Evolutionary conservation across 306 rosid genomes (phyloP), one percentile per base, ranked within the genome.

Genomic region (Argentina anserina): DNA sequence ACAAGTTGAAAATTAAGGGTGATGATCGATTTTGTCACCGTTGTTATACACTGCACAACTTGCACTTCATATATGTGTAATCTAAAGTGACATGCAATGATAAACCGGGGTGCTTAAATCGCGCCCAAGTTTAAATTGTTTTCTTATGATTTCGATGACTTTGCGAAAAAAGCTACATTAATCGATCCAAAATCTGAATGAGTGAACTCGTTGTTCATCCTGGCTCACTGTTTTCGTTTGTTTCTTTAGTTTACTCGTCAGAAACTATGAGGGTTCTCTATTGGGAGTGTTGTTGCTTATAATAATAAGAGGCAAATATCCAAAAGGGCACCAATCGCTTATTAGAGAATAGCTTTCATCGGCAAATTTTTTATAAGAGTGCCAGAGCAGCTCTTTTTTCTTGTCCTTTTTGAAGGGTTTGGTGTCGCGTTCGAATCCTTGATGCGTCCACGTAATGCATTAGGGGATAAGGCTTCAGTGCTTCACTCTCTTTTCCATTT

Each of bases 371-470:
- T 33, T 33, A 33, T 2, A 5, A 0, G 36, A 33, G 36, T 33
- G 36, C 3, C 36, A 33, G 36, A 33, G 52, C 52, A 25, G 28
- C 53, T 40, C 18, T 33, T 64, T 14, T 0, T 55, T 13, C 33
- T 70, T 23, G 74, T 52, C 74, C 17, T 26, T 71, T 40, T 53
- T 50, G 62, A 71, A 4, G 7, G 18, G 40, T 37, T 71, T 26
- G 39, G 66, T 71, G 75, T 55, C 18, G 18, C 18, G 5, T 8
- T 25, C 7, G 67, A 72, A 41, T 72, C 75, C 67, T 1, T 41
- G 2, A 9, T 43, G 29, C 17, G 23, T 72, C 67, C 75, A 72
- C 67, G 43, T 72, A 28, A 20, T 41, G 28, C 36, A 56, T 58
- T 72, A 58, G 14, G 5, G 2, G 42, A 28, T 72, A 29, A 71